Evolutionary conservation across 2,329 filamentous ascomycete genomes (phyloP), one percentile per base, ranked within the genome.

Genomic region (Xylaria sp.): DNA sequence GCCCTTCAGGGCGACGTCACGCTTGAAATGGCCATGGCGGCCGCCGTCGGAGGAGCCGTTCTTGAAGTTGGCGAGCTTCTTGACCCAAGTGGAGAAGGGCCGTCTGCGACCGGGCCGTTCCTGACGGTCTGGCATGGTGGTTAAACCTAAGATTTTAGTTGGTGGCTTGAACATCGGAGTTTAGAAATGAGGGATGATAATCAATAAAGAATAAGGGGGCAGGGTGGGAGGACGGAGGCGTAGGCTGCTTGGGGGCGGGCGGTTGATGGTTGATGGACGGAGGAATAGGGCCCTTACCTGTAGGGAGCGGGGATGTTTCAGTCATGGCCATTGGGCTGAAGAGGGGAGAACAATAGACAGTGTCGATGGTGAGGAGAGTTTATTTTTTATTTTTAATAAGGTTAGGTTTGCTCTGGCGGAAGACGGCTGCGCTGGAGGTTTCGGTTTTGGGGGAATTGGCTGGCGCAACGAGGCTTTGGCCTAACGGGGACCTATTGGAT

Each of bases 1-100:
- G 50, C 61, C 61, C 24, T 71, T 74, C 48, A 77, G 71, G 39
- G 69, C 63, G 47, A 66, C 65, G 59, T 74, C 73, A 48, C 73
- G 72, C 63, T 79, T 81, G 34, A 63, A 61, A 42, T 71, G 66
- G 55, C 66, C 72, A 59, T 69, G 73, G 66, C 69, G 72, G 53
- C 66, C 73, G 63, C 67, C 55, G 39, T 79, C 79, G 56, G 87
- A 89, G 4, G 86, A 87, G 51, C 77, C 80, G 50, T 69, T 72
- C 73, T 96, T 97, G 74, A 96, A 88, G 71, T 88, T 93, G 57
- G 92, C 87, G 52, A 97, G 84, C 68, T 92, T 92, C 80, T 92
- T 96, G 79, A 99, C 91, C 89, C 93, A 95, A 63, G 87, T 90
- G 43, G 92, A 85, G 70, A 97, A 97, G 20, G 92, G 93, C 60